These are phyloP conservation scores for Allodekkera sacchari DNA, from an alignment of 805 yeast species.

Conservation along the genomic window DNA sequence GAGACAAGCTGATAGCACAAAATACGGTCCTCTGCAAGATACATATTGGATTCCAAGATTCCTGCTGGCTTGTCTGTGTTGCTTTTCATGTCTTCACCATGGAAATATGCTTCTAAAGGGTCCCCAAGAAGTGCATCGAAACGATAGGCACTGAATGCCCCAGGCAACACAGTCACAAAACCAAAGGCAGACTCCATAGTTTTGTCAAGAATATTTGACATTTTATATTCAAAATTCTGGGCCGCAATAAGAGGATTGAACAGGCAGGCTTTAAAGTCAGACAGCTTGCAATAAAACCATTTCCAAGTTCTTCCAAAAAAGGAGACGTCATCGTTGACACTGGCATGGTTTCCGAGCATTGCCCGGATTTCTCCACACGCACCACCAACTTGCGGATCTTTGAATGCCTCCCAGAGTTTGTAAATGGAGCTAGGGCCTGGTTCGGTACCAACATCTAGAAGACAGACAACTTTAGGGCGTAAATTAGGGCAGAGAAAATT, in stretches of 20 bases:
- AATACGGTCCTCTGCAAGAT: conserved; percentile 92
- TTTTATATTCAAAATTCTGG: conserved; percentile 93
- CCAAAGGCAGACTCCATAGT: conserved; percentile 94
- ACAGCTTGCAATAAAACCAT: conserved; percentile 38
- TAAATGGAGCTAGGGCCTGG: conserved; percentile 83
- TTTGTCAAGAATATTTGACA: conserved; percentile 88
- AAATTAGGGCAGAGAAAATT: conserved; percentile 81
- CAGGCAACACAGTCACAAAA: conserved; percentile 88
- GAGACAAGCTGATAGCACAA: conserved; percentile 92
- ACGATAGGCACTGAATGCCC: conserved; percentile 92
- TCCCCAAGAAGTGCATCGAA: conserved; percentile 70
- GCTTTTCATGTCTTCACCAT: conserved; percentile 75
- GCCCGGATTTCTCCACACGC: conserved; percentile 96
- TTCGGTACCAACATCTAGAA: conserved; percentile 91
- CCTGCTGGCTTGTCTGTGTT: conserved; percentile 58
- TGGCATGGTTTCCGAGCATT: conserved; percentile 31
- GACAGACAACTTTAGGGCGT: conserved; percentile 72
- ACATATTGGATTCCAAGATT: conserved; percentile 90
- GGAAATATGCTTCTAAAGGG: conserved; percentile 84
- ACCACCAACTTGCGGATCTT: conserved; percentile 79
- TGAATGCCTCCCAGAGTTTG: conserved; percentile 82
- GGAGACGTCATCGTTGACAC: conserved; percentile 23
- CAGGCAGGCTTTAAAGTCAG: conserved; percentile 35
- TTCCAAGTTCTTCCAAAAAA: conserved; percentile 15
- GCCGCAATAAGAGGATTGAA: conserved; percentile 87